Evolutionary conservation across 108 stramenopile genomes (phyloP).

Genomic region (Skeletonema potamos): DNA sequence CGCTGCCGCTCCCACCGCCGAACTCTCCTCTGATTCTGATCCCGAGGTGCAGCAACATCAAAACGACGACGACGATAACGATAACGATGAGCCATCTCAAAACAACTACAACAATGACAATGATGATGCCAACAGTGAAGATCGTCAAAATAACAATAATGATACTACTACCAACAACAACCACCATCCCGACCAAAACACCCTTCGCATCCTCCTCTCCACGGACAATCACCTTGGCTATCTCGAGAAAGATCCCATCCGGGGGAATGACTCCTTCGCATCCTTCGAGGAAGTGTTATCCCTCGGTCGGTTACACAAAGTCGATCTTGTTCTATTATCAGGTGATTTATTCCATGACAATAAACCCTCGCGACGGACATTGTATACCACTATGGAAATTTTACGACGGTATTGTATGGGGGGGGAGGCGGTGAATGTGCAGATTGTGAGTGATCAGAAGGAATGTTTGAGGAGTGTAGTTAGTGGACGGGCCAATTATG

Average conservation of each 20-base stretch:
- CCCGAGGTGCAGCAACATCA: neutral
- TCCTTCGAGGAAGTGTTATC: conserved; percentile 94
- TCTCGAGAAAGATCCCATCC: conserved; percentile 89
- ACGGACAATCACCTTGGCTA: conserved; percentile 98
- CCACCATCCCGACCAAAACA: conserved; percentile 49
- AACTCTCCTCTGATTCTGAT: neutral
- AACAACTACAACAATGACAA: neutral
- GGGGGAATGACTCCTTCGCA: conserved; percentile 92
- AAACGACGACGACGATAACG: neutral
- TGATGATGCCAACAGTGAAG: neutral
- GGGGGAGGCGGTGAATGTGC: conserved; percentile 78
- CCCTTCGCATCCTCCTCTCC: conserved; percentile 86
- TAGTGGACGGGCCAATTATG: conserved; percentile 84
- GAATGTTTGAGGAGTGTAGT: conserved; percentile 37
- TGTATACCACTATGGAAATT: conserved; percentile 91
- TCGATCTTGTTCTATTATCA: conserved; percentile 89
- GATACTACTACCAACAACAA: too few species aligned
- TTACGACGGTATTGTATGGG: conserved; percentile 93
- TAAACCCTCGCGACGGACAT: conserved; percentile 88
- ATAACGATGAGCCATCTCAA: neutral
- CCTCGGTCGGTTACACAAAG: conserved; percentile 52
- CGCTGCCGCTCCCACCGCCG: neutral
- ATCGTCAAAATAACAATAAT: neutral
- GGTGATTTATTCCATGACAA: conserved; percentile 99
- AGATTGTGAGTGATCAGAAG: conserved; percentile 75